These are phyloP conservation scores for Cryptosporidium parvum DNA, from an alignment of 169 alveolate species.

Conservation along the genomic window DNA sequence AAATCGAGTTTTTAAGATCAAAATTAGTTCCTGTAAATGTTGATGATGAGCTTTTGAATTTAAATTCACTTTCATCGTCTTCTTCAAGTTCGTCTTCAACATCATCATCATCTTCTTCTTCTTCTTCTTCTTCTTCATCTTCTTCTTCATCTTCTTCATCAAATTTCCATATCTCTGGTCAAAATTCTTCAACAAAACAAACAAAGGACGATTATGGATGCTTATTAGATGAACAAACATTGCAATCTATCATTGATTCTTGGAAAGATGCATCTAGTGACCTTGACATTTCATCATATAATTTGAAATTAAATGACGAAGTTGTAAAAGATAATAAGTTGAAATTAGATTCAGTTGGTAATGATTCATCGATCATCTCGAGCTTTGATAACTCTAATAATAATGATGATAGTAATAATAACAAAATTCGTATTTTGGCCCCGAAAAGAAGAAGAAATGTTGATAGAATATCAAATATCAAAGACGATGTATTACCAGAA, in stretches of 20 bases:
- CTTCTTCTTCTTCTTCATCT: no score
- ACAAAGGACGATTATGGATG: conserved; percentile 62
- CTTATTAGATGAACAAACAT: conserved; percentile 25
- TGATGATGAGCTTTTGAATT: conserved; percentile 23
- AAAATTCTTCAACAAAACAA: not conserved
- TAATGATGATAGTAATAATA: conserved; percentile 3
- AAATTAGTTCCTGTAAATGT: conserved; percentile 53
- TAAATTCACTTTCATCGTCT: not conserved
- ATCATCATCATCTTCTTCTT: not conserved
- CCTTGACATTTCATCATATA: conserved; percentile 21
- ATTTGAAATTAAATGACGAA: not conserved
- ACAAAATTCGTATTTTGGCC: conserved; percentile 7
- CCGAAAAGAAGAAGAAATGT: conserved; percentile 43
- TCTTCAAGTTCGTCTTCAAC: not conserved
- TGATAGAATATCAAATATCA: not conserved
- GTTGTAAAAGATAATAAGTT: not conserved
- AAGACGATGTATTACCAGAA: not conserved
- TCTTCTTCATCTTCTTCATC: not conserved
- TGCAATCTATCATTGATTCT: conserved; percentile 39
- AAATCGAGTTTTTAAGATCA: conserved; percentile 49
- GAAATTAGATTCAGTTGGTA: not conserved
- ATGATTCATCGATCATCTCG: not conserved
- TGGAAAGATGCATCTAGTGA: conserved; percentile 75
- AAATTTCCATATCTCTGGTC: not conserved
- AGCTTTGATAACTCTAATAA: not conserved